Evolutionary conservation across 139 green algal genomes (phyloP).

Genomic region (Desmodesmus armatus): DNA sequence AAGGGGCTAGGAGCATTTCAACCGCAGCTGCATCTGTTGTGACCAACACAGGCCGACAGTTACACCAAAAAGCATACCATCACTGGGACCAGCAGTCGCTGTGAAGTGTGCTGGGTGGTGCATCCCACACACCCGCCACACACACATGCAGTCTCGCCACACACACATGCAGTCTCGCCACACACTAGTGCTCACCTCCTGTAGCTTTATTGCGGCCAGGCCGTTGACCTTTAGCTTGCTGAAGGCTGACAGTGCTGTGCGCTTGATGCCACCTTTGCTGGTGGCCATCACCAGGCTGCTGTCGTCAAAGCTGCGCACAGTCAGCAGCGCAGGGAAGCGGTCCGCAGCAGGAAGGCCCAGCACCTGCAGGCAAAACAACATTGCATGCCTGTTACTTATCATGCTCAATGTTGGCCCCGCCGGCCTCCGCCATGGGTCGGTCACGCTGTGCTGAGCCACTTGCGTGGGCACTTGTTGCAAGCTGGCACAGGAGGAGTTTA

Average conservation of each 20-base stretch:
- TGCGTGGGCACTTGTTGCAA: not conserved
- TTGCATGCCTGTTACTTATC: no score
- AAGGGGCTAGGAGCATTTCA: not conserved
- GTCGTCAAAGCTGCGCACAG: conserved; percentile 56
- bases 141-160: not conserved
- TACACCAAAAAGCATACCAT: not conserved
- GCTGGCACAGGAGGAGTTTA: not conserved
- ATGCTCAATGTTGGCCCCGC: no score
- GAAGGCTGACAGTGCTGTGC: conserved; percentile 66
- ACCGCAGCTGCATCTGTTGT: not conserved
- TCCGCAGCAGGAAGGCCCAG: conserved; percentile 60
- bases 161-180: not conserved
- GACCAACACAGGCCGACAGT: not conserved
- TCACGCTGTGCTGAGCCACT: no score
- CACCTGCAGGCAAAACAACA: conserved; percentile 62
- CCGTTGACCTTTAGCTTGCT: conserved; percentile 44
- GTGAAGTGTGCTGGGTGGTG: not conserved
- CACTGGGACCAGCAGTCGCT: not conserved
- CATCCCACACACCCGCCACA: not conserved
- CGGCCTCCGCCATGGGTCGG: no score
- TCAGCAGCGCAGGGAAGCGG: conserved; percentile 69
- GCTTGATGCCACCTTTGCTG: conserved; percentile 74
- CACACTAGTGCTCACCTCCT: not conserved
- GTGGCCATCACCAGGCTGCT: conserved; percentile 75
- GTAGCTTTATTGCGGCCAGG: conserved; percentile 60